Percentiles rank a stretch among this genome's conserved stretches.
Conservation (phyloP, 768 basidiomycete species). For the Pleurotus cornucopiae region DNA sequence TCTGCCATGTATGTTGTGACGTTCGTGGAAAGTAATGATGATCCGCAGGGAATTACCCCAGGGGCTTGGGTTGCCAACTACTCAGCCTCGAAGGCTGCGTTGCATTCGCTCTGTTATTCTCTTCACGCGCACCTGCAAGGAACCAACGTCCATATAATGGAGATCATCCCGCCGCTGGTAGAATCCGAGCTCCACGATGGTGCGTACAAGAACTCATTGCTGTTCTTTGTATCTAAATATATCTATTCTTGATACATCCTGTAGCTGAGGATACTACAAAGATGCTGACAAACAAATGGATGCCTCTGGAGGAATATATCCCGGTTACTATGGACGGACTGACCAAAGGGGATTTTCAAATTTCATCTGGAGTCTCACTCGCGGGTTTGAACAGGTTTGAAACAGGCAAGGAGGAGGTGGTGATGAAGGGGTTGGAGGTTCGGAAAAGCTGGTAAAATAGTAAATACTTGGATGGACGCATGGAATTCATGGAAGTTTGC, state of each 20-base stretch:
- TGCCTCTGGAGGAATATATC: conserved; percentile 47
- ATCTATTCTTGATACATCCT: neutral
- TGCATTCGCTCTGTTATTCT: conserved; percentile 47
- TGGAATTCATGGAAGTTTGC: neutral
- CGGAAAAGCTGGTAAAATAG: neutral
- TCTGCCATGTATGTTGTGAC: neutral
- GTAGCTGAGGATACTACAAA: conserved; percentile 50
- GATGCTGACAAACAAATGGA: conserved; percentile 46
- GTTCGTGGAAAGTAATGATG: no score
- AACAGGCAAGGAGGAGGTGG: conserved; percentile 25
- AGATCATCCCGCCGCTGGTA: conserved; percentile 58
- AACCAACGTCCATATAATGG: conserved; percentile 50
- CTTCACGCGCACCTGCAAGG: conserved; percentile 41
- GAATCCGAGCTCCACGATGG: conserved; percentile 63
- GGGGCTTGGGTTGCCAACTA: conserved; percentile 41
- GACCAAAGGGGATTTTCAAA: conserved; percentile 25
- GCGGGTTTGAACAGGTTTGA: conserved; percentile 27
- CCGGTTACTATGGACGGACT: conserved; percentile 32
- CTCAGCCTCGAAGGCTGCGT: conserved; percentile 49
- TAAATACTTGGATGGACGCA: neutral
- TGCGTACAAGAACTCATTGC: conserved; percentile 19
- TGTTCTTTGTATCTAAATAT: neutral
- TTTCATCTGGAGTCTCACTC: conserved; percentile 22
- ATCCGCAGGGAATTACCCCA: conserved; percentile 28
- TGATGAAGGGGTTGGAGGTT: neutral